Evolutionary conservation across 495 filamentous ascomycete genomes (phyloP).

Genomic region (Penicillium manginii): DNA sequence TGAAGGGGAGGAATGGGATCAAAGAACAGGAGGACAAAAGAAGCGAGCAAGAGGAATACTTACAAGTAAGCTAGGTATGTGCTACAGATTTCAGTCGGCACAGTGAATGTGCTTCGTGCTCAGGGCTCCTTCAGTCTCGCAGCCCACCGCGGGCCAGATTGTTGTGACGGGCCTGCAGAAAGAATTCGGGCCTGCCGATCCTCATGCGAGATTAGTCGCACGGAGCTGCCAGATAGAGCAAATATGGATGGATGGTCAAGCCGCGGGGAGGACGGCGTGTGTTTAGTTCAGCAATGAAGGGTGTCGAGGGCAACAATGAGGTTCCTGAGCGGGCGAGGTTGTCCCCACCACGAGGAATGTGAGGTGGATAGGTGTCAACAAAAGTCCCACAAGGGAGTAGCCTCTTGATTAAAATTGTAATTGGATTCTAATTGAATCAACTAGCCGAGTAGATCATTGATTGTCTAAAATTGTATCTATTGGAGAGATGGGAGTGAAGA

Average conservation of each 20-base stretch:
- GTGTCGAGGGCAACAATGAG: conserved; percentile 13
- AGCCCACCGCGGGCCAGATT: conserved; percentile 15
- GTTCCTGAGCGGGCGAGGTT: conserved; percentile 8
- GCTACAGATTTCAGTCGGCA: background rate
- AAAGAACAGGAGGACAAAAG: conserved; percentile 2
- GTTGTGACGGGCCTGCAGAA: conserved; percentile 21
- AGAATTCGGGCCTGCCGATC: conserved; percentile 29
- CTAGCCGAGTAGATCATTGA: too few relatives aligned
- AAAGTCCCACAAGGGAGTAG: background rate
- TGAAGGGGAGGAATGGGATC: conserved; percentile 6
- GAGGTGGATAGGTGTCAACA: conserved; percentile 12
- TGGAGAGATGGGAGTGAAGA: too few relatives aligned
- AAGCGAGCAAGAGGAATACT: conserved; percentile 10
- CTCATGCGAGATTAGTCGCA: background rate
- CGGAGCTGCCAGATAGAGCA: background rate
- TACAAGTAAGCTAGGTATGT: conserved; percentile 28
- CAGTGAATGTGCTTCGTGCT: background rate
- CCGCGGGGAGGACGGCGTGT: conserved; percentile 4
- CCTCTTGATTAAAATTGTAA: background rate
- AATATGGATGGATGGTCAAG: background rate
- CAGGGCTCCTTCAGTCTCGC: background rate
- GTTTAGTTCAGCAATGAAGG: conserved; percentile 28
- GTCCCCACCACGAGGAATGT: conserved; percentile 26
- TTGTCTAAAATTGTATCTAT: too few relatives aligned
- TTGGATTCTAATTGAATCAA: background rate